Percentiles rank a stretch among this genome's conserved stretches.
Evolutionary conservation across 2,329 filamentous ascomycete genomes (phyloP).

Genomic region (Colletotrichum lupini): DNA sequence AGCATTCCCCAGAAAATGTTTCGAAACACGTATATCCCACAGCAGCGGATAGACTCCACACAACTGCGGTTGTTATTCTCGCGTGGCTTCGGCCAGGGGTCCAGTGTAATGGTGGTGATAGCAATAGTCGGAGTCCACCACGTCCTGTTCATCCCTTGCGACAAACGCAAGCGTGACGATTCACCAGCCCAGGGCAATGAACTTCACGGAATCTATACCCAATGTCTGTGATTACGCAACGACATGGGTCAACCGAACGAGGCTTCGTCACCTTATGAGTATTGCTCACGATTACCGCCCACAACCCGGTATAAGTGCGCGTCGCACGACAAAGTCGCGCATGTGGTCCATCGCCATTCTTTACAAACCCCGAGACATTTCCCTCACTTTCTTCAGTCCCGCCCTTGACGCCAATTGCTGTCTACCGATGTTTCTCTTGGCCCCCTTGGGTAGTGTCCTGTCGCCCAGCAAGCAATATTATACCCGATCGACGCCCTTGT

Average conservation of each 20-base stretch:
- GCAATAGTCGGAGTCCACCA: background rate
- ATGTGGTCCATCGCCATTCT: background rate
- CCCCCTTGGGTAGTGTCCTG: slow-evolving; percentile 53
- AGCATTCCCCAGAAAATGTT: slow-evolving; percentile 22
- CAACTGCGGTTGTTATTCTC: background rate
- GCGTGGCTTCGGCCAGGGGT: background rate
- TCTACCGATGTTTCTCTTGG: slow-evolving; percentile 47
- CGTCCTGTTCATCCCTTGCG: background rate
- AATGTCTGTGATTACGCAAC: background rate
- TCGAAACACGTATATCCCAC: slow-evolving; percentile 2
- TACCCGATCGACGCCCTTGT: slow-evolving; percentile 50
- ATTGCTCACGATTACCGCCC: too few relatives aligned
- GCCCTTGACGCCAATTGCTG: slow-evolving; percentile 48
- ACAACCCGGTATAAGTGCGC: background rate
- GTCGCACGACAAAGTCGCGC: background rate
- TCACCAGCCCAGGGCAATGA: background rate
- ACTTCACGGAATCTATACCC: background rate
- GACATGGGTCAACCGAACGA: background rate
- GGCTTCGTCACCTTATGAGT: background rate
- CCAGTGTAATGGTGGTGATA: background rate
- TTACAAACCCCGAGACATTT: slow-evolving; percentile 10
- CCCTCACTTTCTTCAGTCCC: slow-evolving; percentile 40
- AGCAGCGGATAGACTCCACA: background rate
- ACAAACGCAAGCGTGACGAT: background rate
- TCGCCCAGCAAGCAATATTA: slow-evolving; percentile 54